Percentiles rank a stretch among this genome's conserved stretches.
Evolutionary conservation across 345 rosid species (phyloP).

Genomic region (Balakata baccata): DNA sequence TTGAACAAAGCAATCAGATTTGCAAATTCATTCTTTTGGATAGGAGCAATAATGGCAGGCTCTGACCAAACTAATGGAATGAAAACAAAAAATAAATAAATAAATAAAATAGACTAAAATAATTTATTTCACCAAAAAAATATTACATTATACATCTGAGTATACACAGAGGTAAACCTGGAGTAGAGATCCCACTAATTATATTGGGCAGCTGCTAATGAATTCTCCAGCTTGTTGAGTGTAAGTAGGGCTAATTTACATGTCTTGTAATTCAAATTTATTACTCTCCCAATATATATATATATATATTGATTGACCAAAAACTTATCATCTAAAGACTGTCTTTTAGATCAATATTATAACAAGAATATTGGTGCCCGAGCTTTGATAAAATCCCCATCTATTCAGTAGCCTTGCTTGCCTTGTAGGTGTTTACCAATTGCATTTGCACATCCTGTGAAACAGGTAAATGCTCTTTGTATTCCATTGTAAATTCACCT

Average conservation of each 20-base stretch:
- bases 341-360: not conserved
- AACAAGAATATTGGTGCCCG: not conserved
- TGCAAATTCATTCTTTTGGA: too few species aligned
- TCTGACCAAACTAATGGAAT: too few species aligned
- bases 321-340: not conserved
- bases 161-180: not conserved
- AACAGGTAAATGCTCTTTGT: conserved; percentile 86
- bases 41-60: too few species aligned
- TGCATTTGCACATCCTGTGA: conserved; percentile 85
- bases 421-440: conserved; percentile 72
- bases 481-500: conserved; percentile 98
- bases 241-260: not conserved
- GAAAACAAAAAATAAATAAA: too few species aligned
- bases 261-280: not conserved
- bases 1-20: too few species aligned
- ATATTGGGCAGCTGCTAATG: too few species aligned
- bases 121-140: too few species aligned
- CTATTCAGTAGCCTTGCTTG: conserved; percentile 51
- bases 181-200: not conserved
- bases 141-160: not conserved
- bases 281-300: not conserved
- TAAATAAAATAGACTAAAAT: too few species aligned
- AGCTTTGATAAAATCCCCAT: conserved; percentile 6
- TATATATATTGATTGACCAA: not conserved
- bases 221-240: not conserved